These are phyloP conservation scores for Babesia ovata DNA, from an alignment of 169 alveolate genomes.

Conservation along the genomic window DNA sequence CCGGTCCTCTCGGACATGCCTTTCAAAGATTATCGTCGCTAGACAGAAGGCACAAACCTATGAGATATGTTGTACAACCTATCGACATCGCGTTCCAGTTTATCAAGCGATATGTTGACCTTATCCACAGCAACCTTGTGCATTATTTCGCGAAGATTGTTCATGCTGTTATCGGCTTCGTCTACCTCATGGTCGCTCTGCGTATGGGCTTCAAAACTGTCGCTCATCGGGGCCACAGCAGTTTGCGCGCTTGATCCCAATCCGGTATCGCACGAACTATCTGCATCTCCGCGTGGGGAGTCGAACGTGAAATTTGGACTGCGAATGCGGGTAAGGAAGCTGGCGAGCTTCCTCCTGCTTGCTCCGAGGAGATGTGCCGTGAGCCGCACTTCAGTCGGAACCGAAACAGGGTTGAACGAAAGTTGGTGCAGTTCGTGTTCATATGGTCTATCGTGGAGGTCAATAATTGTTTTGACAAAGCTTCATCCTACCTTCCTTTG, in stretches of 20 bases:
- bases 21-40: background rate
- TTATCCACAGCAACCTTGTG: background rate
- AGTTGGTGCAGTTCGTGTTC: background rate
- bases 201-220: background rate
- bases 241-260: background rate
- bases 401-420: conserved; percentile 7
- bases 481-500: conserved; percentile 22
- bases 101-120: background rate
- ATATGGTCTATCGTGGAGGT: background rate
- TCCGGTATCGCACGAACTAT: background rate
- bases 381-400: conserved; percentile 20
- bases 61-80: conserved; percentile 1
- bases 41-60: conserved; percentile 5
- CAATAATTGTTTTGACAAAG: background rate
- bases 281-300: background rate
- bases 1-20: conserved; percentile 29
- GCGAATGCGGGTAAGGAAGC: background rate
- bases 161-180: conserved; percentile 9
- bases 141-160: background rate
- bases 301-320: conserved; percentile 10
- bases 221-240: background rate
- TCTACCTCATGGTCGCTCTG: background rate
- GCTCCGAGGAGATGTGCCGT: conserved; percentile 47
- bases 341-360: background rate
- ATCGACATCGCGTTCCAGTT: conserved; percentile 41